Percentiles rank a stretch among this genome's conserved stretches.
These are phyloP conservation scores for Rhizopogon rudus DNA, from an alignment of 768 basidiomycete species.

Conservation along the genomic window DNA sequence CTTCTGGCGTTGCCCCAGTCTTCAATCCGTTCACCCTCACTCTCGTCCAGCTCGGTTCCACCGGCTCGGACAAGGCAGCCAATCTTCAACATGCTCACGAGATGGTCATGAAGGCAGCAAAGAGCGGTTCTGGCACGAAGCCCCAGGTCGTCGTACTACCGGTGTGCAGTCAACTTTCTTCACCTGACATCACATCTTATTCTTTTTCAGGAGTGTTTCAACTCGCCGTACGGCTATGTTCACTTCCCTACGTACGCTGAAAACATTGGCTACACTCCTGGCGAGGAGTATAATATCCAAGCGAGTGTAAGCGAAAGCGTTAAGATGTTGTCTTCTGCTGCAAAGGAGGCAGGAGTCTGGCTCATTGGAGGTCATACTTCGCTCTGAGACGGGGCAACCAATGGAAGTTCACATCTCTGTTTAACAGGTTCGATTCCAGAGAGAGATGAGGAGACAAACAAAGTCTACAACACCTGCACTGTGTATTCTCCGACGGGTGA, in stretches of 20 bases:
- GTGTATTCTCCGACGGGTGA: constrained; percentile 80
- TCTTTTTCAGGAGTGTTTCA: constrained; percentile 71
- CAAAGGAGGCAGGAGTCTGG: constrained; percentile 78
- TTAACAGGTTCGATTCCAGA: constrained; percentile 91
- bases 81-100: constrained; percentile 83
- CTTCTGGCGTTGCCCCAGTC: constrained; percentile 24
- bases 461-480: constrained; percentile 90
- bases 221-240: constrained; percentile 76
- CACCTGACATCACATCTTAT: neutral
- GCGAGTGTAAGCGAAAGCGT: constrained; percentile 69
- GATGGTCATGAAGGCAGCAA: constrained; percentile 70
- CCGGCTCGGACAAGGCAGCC: constrained; percentile 63
- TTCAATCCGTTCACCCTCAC: constrained; percentile 82
- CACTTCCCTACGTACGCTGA: constrained; percentile 86
- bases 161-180: constrained; percentile 35
- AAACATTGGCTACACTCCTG: constrained; percentile 58
- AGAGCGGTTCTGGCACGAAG: constrained; percentile 34
- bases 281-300: constrained; percentile 50
- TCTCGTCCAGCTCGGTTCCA: constrained; percentile 81
- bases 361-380: constrained; percentile 75
- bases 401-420: neutral
- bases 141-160: constrained; percentile 84
- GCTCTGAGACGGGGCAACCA: neutral
- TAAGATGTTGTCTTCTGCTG: constrained; percentile 73
- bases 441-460: constrained; percentile 52